Percentiles rank a stretch among this genome's conserved stretches.
Conservation (phyloP, 805 yeast species). For the Candida namnaoensis region DNA sequence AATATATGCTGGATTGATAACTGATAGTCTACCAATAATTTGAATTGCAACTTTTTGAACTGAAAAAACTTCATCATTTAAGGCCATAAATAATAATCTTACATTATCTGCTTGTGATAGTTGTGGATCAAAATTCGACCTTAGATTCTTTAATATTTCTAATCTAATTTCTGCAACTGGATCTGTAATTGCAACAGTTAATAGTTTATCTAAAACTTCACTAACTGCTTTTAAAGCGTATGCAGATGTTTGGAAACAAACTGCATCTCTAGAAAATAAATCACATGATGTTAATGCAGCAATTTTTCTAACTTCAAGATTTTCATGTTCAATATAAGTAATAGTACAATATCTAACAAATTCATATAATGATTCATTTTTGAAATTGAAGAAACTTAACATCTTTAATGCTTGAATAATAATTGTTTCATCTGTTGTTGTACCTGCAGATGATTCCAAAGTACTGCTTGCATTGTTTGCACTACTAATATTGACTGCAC, state of each 20-base stretch:
- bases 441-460: background rate
- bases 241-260: slow-evolving; percentile 76
- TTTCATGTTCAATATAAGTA: slow-evolving; percentile 75
- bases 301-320: slow-evolving; percentile 68
- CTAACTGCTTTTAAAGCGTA: slow-evolving; percentile 77
- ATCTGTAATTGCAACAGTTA: slow-evolving; percentile 83
- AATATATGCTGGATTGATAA: slow-evolving; percentile 89
- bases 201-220: slow-evolving; percentile 71
- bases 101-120: slow-evolving; percentile 91
- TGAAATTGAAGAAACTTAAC: slow-evolving; percentile 67
- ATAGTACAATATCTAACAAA: slow-evolving; percentile 81
- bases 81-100: slow-evolving; percentile 72
- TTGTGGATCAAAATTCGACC: slow-evolving; percentile 79
- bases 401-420: slow-evolving; percentile 75
- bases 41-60: slow-evolving; percentile 72
- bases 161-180: slow-evolving; percentile 79
- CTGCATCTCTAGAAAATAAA: slow-evolving; percentile 69
- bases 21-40: slow-evolving; percentile 76
- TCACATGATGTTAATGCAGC: slow-evolving; percentile 82
- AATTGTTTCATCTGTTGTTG: slow-evolving; percentile 35
- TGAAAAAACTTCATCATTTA: slow-evolving; percentile 84
- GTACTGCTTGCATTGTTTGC: background rate
- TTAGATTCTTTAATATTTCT: slow-evolving; percentile 67
- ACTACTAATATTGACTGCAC: slow-evolving; percentile 25
- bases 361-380: slow-evolving; percentile 70